Evolutionary conservation across 2,329 filamentous ascomycete species (phyloP).

Genomic region (Calcarisporium arbuscula): DNA sequence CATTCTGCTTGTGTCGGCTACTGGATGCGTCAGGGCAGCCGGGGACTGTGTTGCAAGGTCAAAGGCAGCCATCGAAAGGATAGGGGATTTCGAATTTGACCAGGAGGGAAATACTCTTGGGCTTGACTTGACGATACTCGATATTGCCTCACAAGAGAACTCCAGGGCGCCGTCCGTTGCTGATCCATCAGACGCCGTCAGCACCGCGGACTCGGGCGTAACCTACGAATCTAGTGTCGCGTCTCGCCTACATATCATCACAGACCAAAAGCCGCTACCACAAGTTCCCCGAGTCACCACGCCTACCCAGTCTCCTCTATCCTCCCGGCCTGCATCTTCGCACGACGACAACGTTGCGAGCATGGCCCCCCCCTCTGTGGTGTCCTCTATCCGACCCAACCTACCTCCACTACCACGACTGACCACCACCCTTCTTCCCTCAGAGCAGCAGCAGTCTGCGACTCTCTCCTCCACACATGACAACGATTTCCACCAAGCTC

Average conservation of each 20-base stretch:
- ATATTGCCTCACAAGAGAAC: slow-evolving; percentile 31
- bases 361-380: slow-evolving; percentile 38
- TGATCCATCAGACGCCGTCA: slow-evolving; percentile 30
- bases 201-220: slow-evolving; percentile 31
- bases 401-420: slow-evolving; percentile 54
- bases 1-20: slow-evolving; percentile 70
- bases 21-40: slow-evolving; percentile 80
- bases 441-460: slow-evolving; percentile 41
- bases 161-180: slow-evolving; percentile 24
- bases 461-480: slow-evolving; percentile 44
- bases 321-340: slow-evolving; percentile 37
- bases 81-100: slow-evolving; percentile 88
- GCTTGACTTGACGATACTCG: slow-evolving; percentile 48
- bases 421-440: slow-evolving; percentile 41
- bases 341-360: slow-evolving; percentile 35
- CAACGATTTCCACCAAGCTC: slow-evolving; percentile 45
- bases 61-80: slow-evolving; percentile 76
- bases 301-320: slow-evolving; percentile 24
- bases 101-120: slow-evolving; percentile 51
- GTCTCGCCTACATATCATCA: slow-evolving; percentile 32
- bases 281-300: slow-evolving; percentile 51
- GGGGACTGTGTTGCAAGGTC: slow-evolving; percentile 88
- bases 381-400: slow-evolving; percentile 40
- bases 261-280: slow-evolving; percentile 63
- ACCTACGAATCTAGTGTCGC: slow-evolving; percentile 29